Evolutionary conservation across 495 filamentous ascomycete genomes (phyloP), one percentile per base, ranked within the genome.

Genomic region (Cairneyella variabilis): DNA sequence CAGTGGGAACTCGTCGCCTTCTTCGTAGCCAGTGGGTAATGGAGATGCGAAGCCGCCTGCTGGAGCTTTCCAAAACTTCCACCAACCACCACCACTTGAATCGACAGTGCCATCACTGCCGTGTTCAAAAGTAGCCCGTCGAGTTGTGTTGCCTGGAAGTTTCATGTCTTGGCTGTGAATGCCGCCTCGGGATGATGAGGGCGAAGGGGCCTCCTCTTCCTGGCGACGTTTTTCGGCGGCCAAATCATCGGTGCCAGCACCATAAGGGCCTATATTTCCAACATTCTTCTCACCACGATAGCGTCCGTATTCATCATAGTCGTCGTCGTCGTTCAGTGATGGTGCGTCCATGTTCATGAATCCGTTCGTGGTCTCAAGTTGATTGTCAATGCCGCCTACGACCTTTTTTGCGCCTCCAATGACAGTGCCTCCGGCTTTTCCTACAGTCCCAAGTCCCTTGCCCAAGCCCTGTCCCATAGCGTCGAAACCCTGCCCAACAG

Each of bases 401-500:
- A 72, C 69, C 43, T 75, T 75, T 48, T 70, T 75, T 44, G 75
- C 54, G 12, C 75, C 73, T 39, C 76, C 78, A 36, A 79, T 64
- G 8, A 87, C 68, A 12, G 71, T 74, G 53, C 76, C 86, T 10
- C 92, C 73, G 27, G 82, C 83, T 14, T 82, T 77, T 4, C 82
- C 79, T 17, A 91, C 72, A 20, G 72, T 77, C 34, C 65, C 76
- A 30, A 82, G 63, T 9, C 80, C 80, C 38, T 69, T 69, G 3
- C 71, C 51, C 38, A 78, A 54, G 9, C 69, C 74, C 14, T 71
- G 62, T 2, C 69, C 65, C 12, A 69, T 66, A 6, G 61, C 63
- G 37, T 63, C 61, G 21, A 73, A 23, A 20, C 46, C 57, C 37
- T 59, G 46, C 37, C 71, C 62, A 53, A 71, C 63, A 61, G 72